These are phyloP conservation scores for Glaciozyma martinii DNA, from an alignment of 768 basidiomycete genomes.

Conservation along the genomic window DNA sequence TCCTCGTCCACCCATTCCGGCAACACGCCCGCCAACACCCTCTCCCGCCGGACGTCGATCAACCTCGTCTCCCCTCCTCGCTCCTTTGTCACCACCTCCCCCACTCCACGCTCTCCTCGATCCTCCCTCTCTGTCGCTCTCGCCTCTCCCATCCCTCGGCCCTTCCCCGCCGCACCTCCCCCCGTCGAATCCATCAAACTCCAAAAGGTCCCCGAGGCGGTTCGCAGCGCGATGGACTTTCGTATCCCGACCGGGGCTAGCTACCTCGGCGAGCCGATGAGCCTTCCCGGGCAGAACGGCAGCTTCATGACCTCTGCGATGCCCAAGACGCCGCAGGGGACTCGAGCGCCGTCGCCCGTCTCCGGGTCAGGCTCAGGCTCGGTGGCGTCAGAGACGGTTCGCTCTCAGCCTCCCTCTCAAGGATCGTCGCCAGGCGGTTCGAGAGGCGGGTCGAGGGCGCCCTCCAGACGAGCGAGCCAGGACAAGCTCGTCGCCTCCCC, in stretches of 20 bases:
- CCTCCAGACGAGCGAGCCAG: slow-evolving; percentile 15
- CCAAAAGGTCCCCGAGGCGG: slow-evolving; percentile 43
- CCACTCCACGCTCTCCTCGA: not conserved
- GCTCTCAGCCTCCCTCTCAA: slow-evolving; percentile 8
- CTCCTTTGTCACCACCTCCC: slow-evolving; percentile 13
- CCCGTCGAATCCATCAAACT: slow-evolving; percentile 38
- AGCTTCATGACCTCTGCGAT: slow-evolving; percentile 5
- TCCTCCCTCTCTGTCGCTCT: slow-evolving; percentile 1
- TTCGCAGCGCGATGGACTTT: slow-evolving; percentile 43
- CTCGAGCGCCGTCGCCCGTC: slow-evolving; percentile 24
- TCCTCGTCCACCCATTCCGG: not conserved
- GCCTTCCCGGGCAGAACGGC: not conserved
- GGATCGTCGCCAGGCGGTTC: not conserved
- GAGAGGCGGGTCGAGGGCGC: not conserved
- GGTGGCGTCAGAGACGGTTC: not conserved
- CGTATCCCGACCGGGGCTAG: slow-evolving; percentile 33
- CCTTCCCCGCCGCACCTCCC: slow-evolving; percentile 25
- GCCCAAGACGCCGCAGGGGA: slow-evolving; percentile 20
- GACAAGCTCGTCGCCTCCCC: slow-evolving; percentile 4
- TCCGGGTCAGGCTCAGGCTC: slow-evolving; percentile 8
- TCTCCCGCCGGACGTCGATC: slow-evolving; percentile 25
- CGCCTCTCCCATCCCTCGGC: slow-evolving; percentile 5
- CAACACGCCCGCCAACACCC: not conserved
- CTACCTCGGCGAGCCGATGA: slow-evolving; percentile 8
- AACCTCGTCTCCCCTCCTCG: slow-evolving; percentile 20